These are phyloP conservation scores for Collybiopsis confluens DNA, from an alignment of 768 basidiomycete genomes.

Conservation along the genomic window DNA sequence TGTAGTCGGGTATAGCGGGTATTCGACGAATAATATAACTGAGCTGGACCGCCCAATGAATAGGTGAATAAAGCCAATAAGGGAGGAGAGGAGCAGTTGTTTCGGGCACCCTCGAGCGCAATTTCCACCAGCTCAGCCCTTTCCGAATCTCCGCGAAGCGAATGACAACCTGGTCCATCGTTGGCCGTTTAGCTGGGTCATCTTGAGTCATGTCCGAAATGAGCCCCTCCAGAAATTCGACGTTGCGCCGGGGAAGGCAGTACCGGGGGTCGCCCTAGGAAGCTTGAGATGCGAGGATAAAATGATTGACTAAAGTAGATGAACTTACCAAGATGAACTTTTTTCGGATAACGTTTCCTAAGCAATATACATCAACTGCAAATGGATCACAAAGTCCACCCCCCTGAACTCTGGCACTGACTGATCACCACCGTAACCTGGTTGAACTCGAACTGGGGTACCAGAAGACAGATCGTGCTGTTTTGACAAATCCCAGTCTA, in stretches of 20 bases:
- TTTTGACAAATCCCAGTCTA: constrained; percentile 33
- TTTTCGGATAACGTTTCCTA: constrained; percentile 32
- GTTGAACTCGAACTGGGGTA: constrained; percentile 19
- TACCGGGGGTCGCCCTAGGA: no score
- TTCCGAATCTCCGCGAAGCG: constrained; percentile 18
- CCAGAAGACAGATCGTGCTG: constrained; percentile 21
- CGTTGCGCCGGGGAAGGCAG: no score
- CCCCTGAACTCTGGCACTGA: constrained; percentile 32
- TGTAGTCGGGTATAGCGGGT: no score
- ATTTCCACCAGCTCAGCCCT: constrained; percentile 17
- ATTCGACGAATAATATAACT: not conserved
- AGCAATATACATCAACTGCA: constrained; percentile 38
- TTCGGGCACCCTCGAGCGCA: constrained; percentile 23
- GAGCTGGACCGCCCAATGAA: not conserved
- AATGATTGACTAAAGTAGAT: no score
- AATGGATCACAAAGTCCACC: constrained; percentile 31
- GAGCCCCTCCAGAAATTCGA: constrained; percentile 27
- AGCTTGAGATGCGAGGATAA: no score
- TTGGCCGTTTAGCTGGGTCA: constrained; percentile 28
- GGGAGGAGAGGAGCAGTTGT: not conserved
- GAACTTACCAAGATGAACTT: constrained; percentile 6
- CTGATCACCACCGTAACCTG: constrained; percentile 37
- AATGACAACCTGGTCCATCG: constrained; percentile 24
- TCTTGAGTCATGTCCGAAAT: constrained; percentile 29
- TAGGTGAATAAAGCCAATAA: not conserved